Conservation (phyloP, 371 early-diverging fungal species). For the Syncephalis plumigaleata region DNA sequence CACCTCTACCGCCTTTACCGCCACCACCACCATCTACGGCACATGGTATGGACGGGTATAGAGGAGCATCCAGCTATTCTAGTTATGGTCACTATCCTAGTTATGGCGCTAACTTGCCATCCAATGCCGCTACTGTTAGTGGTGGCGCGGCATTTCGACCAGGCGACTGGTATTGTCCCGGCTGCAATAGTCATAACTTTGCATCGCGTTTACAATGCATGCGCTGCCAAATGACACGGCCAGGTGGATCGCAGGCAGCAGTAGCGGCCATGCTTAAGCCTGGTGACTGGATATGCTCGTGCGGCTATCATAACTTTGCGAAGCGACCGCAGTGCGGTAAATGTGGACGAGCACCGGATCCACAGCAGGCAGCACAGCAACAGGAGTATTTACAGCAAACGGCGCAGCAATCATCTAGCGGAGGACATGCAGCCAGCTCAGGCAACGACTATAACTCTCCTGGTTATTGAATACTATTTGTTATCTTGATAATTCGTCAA, state of each 20-base stretch:
- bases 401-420: no score
- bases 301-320: constrained; percentile 40
- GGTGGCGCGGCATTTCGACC: constrained; percentile 24
- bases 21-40: background rate
- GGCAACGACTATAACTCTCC: no score
- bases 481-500: no score
- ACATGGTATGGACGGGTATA: constrained; percentile 9
- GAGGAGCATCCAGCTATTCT: constrained; percentile 2
- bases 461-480: no score
- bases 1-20: no score
- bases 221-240: constrained; percentile 20
- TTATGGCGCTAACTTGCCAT: no score
- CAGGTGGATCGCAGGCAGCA: constrained; percentile 11
- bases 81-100: constrained; percentile 10
- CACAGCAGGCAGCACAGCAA: background rate
- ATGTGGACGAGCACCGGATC: constrained; percentile 13
- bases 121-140: constrained; percentile 9
- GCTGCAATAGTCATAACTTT: constrained; percentile 44
- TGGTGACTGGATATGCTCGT: constrained; percentile 41
- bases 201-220: constrained; percentile 46
- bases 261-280: constrained; percentile 19
- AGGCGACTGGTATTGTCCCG: constrained; percentile 45
- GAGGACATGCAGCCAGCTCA: no score
- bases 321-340: constrained; percentile 19
- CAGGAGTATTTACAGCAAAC: no score